Conservation (phyloP, 2,329 filamentous ascomycete genomes). For the Trichoderma koningii region DNA sequence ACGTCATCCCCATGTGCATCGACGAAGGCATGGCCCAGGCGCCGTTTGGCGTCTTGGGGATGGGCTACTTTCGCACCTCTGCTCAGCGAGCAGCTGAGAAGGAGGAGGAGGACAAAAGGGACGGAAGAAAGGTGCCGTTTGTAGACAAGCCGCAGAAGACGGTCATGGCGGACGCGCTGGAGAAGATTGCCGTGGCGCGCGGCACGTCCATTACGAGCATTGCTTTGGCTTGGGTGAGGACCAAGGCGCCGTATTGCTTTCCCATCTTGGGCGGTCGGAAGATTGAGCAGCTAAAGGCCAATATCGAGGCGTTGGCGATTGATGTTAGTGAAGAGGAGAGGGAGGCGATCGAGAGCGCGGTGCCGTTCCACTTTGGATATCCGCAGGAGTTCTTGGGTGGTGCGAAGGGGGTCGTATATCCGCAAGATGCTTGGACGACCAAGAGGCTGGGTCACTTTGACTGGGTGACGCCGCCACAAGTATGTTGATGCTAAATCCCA, state of each 20-base stretch:
- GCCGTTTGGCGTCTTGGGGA: slow-evolving; percentile 44
- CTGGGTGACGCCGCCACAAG: slow-evolving; percentile 20
- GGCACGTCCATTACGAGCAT: slow-evolving; percentile 29
- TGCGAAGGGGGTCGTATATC: neutral
- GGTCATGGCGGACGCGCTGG: slow-evolving; percentile 23
- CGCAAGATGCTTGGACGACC: slow-evolving; percentile 15
- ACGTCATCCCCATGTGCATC: slow-evolving; percentile 40
- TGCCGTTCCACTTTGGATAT: slow-evolving; percentile 57
- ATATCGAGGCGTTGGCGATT: slow-evolving; percentile 59
- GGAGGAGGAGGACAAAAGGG: neutral
- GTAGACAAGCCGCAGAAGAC: slow-evolving; percentile 31
- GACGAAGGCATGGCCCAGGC: slow-evolving; percentile 51
- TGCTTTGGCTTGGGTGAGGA: slow-evolving; percentile 62
- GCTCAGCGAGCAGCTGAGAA: slow-evolving; percentile 15
- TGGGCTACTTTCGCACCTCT: slow-evolving; percentile 36
- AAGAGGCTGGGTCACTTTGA: slow-evolving; percentile 23
- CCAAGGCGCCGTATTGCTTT: slow-evolving; percentile 61
- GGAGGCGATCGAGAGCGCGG: slow-evolving; percentile 55
- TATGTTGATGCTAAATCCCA: neutral
- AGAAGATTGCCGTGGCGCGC: slow-evolving; percentile 25
- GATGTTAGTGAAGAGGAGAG: slow-evolving; percentile 57
- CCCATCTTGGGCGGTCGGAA: slow-evolving; percentile 63
- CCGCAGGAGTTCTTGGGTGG: slow-evolving; percentile 23
- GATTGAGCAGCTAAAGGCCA: slow-evolving; percentile 61
- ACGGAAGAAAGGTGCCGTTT: slow-evolving; percentile 19